phyloP scores from a whole-genome alignment of 2,329 filamentous ascomycete genomes.

The Colletotrichum gloeosporioides region DNA sequence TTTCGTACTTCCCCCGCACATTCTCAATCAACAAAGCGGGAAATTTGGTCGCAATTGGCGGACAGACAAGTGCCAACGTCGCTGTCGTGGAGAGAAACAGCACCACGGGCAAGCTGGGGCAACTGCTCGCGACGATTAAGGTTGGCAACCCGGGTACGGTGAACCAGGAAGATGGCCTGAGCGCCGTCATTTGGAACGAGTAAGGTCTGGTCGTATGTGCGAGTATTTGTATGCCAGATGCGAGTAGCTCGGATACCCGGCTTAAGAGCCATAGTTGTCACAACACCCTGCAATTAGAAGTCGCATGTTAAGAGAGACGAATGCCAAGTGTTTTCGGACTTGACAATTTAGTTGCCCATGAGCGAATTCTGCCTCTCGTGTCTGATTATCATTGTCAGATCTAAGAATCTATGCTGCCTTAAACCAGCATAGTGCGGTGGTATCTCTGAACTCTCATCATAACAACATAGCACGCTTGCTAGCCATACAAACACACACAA shows the following conservation, averaged over 20 bases:
- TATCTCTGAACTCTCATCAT: neutral
- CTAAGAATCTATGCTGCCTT: neutral
- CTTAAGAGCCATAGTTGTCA: neutral
- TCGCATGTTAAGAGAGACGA: neutral
- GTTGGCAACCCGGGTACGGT: slow-evolving; percentile 44
- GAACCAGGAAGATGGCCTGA: slow-evolving; percentile 52
- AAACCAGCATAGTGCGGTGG: neutral
- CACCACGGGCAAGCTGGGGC: slow-evolving; percentile 59
- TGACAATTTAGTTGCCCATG: neutral
- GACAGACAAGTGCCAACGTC: slow-evolving; percentile 65
- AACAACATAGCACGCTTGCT: neutral
- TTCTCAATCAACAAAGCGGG: slow-evolving; percentile 67
- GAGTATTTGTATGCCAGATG: neutral
- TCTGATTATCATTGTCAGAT: neutral
- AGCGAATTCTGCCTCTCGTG: neutral
- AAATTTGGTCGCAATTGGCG: slow-evolving; percentile 64
- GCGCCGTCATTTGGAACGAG: slow-evolving; percentile 54
- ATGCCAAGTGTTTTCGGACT: neutral
- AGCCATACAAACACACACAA: neutral
- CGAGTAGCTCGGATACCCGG: neutral
- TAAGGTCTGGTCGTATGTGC: slow-evolving; percentile 26
- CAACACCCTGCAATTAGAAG: neutral
- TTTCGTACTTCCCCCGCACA: slow-evolving; percentile 66
- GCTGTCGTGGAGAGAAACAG: slow-evolving; percentile 62
- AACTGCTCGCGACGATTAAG: slow-evolving; percentile 43